Evolutionary conservation across 75 land plant species (phyloP).

Genomic region (Isoetes taiwanensis): DNA sequence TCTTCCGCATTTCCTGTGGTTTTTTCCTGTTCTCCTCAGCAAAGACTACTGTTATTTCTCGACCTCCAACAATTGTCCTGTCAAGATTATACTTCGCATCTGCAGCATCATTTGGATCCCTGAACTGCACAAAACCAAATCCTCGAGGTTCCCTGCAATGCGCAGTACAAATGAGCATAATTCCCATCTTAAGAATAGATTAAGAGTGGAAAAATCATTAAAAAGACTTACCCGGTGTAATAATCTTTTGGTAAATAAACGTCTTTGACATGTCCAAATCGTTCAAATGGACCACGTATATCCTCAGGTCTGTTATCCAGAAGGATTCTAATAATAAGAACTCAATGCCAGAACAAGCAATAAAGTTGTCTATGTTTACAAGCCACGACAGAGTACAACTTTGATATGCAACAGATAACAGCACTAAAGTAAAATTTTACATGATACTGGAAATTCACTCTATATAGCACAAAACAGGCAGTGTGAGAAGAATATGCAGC

Average conservation of each 20-base stretch:
- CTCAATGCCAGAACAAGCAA: neutral
- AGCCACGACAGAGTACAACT: neutral
- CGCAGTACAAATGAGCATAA: neutral
- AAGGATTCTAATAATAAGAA: slow-evolving; percentile 1
- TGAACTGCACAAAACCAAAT: slow-evolving; percentile 7
- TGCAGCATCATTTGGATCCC: neutral
- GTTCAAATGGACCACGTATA: slow-evolving; percentile 3
- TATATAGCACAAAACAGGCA: neutral
- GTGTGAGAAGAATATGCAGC: neutral
- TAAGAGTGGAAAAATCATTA: too few species aligned
- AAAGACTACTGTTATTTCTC: neutral
- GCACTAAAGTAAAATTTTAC: neutral
- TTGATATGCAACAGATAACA: neutral
- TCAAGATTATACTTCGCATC: neutral
- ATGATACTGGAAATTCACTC: neutral
- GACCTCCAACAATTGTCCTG: neutral
- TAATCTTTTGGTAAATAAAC: slow-evolving; percentile 4
- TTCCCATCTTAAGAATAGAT: too few species aligned
- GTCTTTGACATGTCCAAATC: slow-evolving; percentile 5
- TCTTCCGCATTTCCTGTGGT: neutral
- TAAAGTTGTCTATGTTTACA: neutral
- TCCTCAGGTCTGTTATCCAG: neutral
- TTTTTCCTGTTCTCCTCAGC: slow-evolving; percentile 2
- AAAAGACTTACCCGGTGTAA: slow-evolving; percentile 8
- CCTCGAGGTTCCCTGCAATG: slow-evolving; percentile 6